Conservation (phyloP, 2,329 filamentous ascomycete genomes). For the Fusarium musae region DNA sequence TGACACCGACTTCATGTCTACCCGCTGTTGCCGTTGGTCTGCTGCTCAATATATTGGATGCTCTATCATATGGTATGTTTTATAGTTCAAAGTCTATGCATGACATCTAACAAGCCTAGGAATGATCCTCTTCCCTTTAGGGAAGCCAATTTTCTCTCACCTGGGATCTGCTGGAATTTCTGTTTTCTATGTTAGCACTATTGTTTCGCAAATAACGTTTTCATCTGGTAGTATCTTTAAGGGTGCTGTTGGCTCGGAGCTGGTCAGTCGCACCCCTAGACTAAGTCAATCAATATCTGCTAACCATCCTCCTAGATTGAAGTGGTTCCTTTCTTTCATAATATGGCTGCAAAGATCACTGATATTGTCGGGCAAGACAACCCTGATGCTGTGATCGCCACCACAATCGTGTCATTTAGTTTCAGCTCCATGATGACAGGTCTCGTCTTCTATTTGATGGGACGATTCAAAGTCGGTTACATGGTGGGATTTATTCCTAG, state of each 20-base stretch:
- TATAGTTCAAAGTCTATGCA: neutral
- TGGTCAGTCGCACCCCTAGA: slow-evolving; percentile 64
- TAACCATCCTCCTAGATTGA: slow-evolving; percentile 73
- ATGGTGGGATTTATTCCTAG: slow-evolving; percentile 97
- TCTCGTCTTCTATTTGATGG: slow-evolving; percentile 90
- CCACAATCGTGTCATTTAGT: slow-evolving; percentile 91
- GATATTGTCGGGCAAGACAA: slow-evolving; percentile 80
- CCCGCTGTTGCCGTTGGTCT: slow-evolving; percentile 90
- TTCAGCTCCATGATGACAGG: slow-evolving; percentile 92
- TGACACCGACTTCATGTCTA: slow-evolving; percentile 76
- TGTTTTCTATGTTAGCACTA: slow-evolving; percentile 98
- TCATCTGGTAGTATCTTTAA: slow-evolving; percentile 88
- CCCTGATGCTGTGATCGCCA: slow-evolving; percentile 88
- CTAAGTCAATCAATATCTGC: neutral
- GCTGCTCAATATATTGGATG: slow-evolving; percentile 92
- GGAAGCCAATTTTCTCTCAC: slow-evolving; percentile 83
- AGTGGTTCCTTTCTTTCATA: slow-evolving; percentile 98
- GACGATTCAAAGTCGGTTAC: slow-evolving; percentile 86
- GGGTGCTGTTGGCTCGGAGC: slow-evolving; percentile 92
- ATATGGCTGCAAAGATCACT: slow-evolving; percentile 93
- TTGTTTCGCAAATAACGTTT: slow-evolving; percentile 90
- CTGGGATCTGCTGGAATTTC: slow-evolving; percentile 95
- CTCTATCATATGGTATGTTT: slow-evolving; percentile 83
- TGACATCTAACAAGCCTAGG: slow-evolving; percentile 56
- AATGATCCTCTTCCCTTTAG: slow-evolving; percentile 95